A percentile compares a stretch with the other conserved stretches of the same genome.
Conservation (phyloP, 495 filamentous ascomycete genomes). For the Hyaloscypha finlandica region DNA sequence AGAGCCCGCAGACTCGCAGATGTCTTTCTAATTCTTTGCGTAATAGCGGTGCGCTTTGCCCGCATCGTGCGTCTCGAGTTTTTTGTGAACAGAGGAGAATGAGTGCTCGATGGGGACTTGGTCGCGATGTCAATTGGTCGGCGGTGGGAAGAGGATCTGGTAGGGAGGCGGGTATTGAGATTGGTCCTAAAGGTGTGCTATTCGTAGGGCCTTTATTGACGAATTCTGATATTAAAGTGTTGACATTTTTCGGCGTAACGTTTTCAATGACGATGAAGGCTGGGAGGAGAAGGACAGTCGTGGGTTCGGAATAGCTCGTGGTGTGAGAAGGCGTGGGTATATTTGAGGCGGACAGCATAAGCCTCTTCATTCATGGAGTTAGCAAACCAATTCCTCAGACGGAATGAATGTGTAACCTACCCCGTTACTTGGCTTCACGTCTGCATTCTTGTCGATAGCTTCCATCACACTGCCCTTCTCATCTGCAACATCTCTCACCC, state of each 20-base stretch:
- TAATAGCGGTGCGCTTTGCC: constrained; percentile 86
- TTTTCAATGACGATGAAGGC: constrained; percentile 85
- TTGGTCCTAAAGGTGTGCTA: constrained; percentile 61
- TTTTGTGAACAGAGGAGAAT: constrained; percentile 93
- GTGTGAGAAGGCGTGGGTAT: constrained; percentile 72
- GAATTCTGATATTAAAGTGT: constrained; percentile 69
- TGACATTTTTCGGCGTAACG: constrained; percentile 74
- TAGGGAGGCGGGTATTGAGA: constrained; percentile 32
- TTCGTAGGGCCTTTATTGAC: constrained; percentile 76
- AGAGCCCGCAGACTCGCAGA: constrained; percentile 78
- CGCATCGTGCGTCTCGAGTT: constrained; percentile 92
- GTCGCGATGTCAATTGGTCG: constrained; percentile 61
- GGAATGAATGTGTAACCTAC: constrained; percentile 47
- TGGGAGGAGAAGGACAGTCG: constrained; percentile 83
- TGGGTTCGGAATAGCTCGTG: constrained; percentile 62
- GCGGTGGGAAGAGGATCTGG: constrained; percentile 39
- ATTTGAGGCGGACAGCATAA: constrained; percentile 94
- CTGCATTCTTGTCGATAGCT: constrained; percentile 65
- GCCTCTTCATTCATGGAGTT: constrained; percentile 50
- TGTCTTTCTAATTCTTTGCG: constrained; percentile 87
- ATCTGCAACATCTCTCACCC: constrained; percentile 86
- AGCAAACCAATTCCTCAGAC: not conserved
- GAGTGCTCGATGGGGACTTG: constrained; percentile 78
- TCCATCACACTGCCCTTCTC: constrained; percentile 96
- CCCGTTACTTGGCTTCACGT: constrained; percentile 70